Evolutionary conservation across 805 yeast genomes (phyloP).

Genomic region (Ogataea degrootiae): DNA sequence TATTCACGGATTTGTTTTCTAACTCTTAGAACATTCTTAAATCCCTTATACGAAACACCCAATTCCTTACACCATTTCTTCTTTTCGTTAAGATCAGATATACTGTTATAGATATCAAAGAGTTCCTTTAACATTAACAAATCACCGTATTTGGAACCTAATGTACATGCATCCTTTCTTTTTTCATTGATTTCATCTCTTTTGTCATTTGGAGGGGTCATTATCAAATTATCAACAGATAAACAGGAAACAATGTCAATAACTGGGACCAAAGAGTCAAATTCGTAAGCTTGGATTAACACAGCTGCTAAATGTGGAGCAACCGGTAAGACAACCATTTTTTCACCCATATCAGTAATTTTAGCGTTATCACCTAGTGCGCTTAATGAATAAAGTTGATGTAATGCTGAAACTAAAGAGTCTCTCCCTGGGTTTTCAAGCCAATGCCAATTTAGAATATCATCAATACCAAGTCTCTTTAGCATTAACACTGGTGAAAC

Average conservation of each 20-base stretch:
- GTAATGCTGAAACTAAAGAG: conserved; percentile 69
- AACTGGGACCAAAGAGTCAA: conserved; percentile 52
- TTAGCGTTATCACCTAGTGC: conserved; percentile 76
- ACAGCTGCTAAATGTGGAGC: conserved; percentile 92
- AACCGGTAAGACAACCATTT: conserved; percentile 85
- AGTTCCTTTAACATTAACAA: conserved; percentile 76
- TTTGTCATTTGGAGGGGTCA: conserved; percentile 73
- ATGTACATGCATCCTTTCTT: conserved; percentile 62
- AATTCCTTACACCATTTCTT: conserved; percentile 81
- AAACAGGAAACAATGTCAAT: conserved; percentile 89
- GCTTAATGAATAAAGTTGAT: conserved; percentile 69
- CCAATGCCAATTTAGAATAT: conserved; percentile 88
- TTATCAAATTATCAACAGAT: conserved; percentile 82
- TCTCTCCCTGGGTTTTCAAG: conserved; percentile 83
- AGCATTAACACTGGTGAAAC: conserved; percentile 79
- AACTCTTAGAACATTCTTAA: conserved; percentile 70
- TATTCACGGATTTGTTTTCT: conserved; percentile 71
- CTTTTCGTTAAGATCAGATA: conserved; percentile 48
- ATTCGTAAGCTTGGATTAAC: conserved; percentile 60
- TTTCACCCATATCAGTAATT: conserved; percentile 73
- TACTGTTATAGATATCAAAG: conserved; percentile 48
- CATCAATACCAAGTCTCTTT: conserved; percentile 77
- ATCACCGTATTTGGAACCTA: conserved; percentile 79
- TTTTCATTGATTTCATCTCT: conserved; percentile 82
- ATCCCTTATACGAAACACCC: conserved; percentile 72